Evolutionary conservation across 2,329 filamentous ascomycete genomes (phyloP).

Genomic region (Xylariomycetidae sp.): DNA sequence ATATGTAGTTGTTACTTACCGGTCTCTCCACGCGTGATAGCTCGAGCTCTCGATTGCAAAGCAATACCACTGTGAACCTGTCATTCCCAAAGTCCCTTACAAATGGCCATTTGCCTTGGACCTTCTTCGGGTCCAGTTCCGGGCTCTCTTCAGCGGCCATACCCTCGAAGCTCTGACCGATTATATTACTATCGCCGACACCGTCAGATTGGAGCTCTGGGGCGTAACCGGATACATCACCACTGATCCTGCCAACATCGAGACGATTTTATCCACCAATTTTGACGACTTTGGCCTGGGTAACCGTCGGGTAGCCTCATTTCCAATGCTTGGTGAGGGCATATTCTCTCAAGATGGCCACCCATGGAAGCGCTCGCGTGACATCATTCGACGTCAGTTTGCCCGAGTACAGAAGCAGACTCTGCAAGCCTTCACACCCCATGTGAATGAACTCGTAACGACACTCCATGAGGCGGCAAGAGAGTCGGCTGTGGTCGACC

Average conservation of each 20-base stretch:
- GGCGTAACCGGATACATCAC: slow-evolving; percentile 11
- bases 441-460: slow-evolving; percentile 1
- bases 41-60: slow-evolving; percentile 5
- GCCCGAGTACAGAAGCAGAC: slow-evolving; percentile 11
- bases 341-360: slow-evolving; percentile 31
- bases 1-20: no score
- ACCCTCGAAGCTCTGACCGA: slow-evolving; percentile 10
- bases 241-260: slow-evolving; percentile 23
- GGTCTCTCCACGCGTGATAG: no score
- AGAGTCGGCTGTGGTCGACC: slow-evolving; percentile 13
- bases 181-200: slow-evolving; percentile 10
- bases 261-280: slow-evolving; percentile 21
- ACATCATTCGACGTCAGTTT: slow-evolving; percentile 22
- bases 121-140: slow-evolving; percentile 13
- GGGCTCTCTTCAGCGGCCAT: slow-evolving; percentile 5
- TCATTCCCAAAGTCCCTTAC: slow-evolving; percentile 10
- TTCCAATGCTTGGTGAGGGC: slow-evolving; percentile 28
- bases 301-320: slow-evolving; percentile 14
- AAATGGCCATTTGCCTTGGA: slow-evolving; percentile 17
- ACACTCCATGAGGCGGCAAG: not conserved
- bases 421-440: slow-evolving; percentile 1
- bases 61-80: slow-evolving; percentile 12
- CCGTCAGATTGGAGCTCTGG: slow-evolving; percentile 9
- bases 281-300: slow-evolving; percentile 26
- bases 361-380: slow-evolving; percentile 28